Percentiles rank a stretch among this genome's conserved stretches.
phyloP scores from a whole-genome alignment of 768 basidiomycete species.

The Dendrothele bispora region DNA sequence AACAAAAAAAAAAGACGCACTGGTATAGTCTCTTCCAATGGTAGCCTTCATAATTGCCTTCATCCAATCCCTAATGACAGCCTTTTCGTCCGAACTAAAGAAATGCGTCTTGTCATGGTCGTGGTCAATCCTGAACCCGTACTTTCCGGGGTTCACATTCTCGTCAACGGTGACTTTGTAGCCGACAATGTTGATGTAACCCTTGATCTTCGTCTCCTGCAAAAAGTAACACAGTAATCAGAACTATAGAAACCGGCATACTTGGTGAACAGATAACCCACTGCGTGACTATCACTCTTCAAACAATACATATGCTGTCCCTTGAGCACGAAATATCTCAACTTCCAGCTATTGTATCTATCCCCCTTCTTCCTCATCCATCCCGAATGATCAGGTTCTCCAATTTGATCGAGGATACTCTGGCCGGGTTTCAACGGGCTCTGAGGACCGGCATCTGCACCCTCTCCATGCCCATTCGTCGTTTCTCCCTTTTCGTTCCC shows the following conservation, averaged over 20 bases:
- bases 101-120: conserved; percentile 84
- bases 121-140: conserved; percentile 94
- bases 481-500: too few relatives aligned
- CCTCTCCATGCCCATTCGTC: conserved; percentile 9
- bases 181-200: conserved; percentile 88
- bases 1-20: conserved; percentile 49
- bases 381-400: conserved; percentile 83
- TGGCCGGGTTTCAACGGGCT: conserved; percentile 41
- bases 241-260: not conserved
- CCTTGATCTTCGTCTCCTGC: conserved; percentile 93
- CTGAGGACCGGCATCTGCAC: not conserved
- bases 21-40: conserved; percentile 89
- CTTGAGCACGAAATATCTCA: conserved; percentile 89
- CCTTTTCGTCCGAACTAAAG: conserved; percentile 91
- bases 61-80: conserved; percentile 95
- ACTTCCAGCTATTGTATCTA: conserved; percentile 90
- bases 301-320: conserved; percentile 89
- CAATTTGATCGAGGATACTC: conserved; percentile 82
- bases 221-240: conserved; percentile 4
- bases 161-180: conserved; percentile 94
- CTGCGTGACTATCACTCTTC: conserved; percentile 66
- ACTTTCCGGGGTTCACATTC: conserved; percentile 87
- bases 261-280: conserved; percentile 32
- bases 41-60: conserved; percentile 99
- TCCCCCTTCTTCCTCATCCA: conserved; percentile 98